Base-by-base conservation (phyloP, 2,329 filamentous ascomycete genomes). In the Hypocreales sp. region DNA sequence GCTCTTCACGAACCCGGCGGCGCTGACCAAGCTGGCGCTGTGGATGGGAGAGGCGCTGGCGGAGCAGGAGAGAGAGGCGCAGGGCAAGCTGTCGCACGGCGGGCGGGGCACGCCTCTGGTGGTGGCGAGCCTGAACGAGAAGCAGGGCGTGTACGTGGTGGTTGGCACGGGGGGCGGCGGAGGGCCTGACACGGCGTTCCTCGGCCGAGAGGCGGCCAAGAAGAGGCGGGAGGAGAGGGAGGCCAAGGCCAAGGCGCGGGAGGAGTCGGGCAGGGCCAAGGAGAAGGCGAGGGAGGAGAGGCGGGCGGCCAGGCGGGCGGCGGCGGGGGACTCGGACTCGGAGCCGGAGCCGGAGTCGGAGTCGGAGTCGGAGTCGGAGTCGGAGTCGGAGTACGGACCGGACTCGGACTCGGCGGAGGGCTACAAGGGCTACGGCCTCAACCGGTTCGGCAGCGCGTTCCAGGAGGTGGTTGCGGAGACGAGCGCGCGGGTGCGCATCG, bases 391-490 rank as follows among this genome's bases (percentile, higher is more conserved):
- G 7, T 44, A 62, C 4, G 62, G 64, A 6, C 49, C 61, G 6
- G 68, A 69, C 5, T 69, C 69, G 6, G 60, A 64, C 7, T 64
- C 67, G 21, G 55, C 56, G 21, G 56, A 56, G 11, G 59, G 59
- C 20, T 67, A 67, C 26, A 69, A 69, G 34, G 75, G 78, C 1
- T 79, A 80, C 29, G 79, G 86, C 2, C 58, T 81, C 28, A 98
- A 95, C 53, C 72, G 79, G 26, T 98, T 98, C 45, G 90, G 90
- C 7, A 84, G 78, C 42, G 87, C 90, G 4, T 98, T 98, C 51
- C 84, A 94, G 48, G 84, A 93, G 45, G 90, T 95, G 1, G 80
- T 93, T 3, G 71, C 78, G 27, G 83, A 94, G 60, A 95, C 87
- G 11, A 90, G 77, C 32, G 82, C 87, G 1, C 60, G 86, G 11